Conservation (phyloP, 192 early-diverging fungal species). For the Coemansia reversa region DNA sequence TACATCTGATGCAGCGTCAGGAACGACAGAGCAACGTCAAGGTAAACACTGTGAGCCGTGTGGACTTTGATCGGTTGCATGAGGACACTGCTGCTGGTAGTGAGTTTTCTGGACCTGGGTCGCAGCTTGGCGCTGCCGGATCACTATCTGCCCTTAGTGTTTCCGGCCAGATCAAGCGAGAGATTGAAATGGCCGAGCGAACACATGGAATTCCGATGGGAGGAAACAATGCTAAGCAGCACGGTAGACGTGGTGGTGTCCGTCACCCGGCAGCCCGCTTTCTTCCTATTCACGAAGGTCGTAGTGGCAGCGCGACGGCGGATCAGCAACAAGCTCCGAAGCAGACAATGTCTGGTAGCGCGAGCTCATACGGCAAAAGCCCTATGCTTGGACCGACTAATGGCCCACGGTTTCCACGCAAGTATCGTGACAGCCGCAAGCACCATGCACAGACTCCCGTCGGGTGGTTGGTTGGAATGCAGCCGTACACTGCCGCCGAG, state of each 20-base stretch:
- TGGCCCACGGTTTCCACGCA: slow-evolving; percentile 53
- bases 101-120: slow-evolving; percentile 28
- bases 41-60: slow-evolving; percentile 61
- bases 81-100: slow-evolving; percentile 22
- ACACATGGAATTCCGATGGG: slow-evolving; percentile 32
- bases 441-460: slow-evolving; percentile 68
- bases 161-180: slow-evolving; percentile 41
- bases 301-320: slow-evolving; percentile 8
- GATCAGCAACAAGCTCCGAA: slow-evolving; percentile 11
- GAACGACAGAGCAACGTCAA: slow-evolving; percentile 55
- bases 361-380: slow-evolving; percentile 51
- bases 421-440: slow-evolving; percentile 62
- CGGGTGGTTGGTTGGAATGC: slow-evolving; percentile 74
- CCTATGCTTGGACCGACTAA: slow-evolving; percentile 50
- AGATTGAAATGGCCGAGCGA: slow-evolving; percentile 48
- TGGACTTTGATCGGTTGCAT: slow-evolving; percentile 59
- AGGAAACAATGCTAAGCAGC: slow-evolving; percentile 6
- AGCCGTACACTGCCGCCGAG: slow-evolving; percentile 61
- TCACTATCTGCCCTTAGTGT: slow-evolving; percentile 38
- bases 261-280: slow-evolving; percentile 51
- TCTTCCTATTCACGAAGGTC: slow-evolving; percentile 40
- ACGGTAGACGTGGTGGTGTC: slow-evolving; percentile 21
- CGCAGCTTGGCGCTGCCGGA: slow-evolving; percentile 39
- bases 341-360: slow-evolving; percentile 16
- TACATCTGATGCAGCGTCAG: slow-evolving; percentile 57